Base-by-base conservation (phyloP, 129 eudicot species). In the Flaveria trinervia region DNA sequence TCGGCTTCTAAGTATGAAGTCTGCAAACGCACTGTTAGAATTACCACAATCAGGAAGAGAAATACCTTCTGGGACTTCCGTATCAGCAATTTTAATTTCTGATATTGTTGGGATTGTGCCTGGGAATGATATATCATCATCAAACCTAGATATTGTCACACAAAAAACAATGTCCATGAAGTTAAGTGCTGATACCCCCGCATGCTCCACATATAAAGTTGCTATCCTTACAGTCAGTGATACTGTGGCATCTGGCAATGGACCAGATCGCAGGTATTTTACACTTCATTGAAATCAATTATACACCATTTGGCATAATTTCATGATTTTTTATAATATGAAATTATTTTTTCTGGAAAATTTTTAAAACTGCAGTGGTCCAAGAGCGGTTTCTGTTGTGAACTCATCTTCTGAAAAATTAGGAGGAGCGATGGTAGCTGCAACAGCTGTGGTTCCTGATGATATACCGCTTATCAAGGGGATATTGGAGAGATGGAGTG, bases 201-300 rank as follows among this genome's bases (percentile, higher is more conserved):
- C 70, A 72, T 82, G 54, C 71, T 71, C 83, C 65, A 82, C 71
- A 23, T 83, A 70, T 62, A 84, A 84, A 85, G 98, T 93, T 69
- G 98, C 95, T 56, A 80, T 93, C 75, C 89, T 93, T 30, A 93
- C 98, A 15, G 98, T 93, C 48, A 93, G 98, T 59, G 98, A 93
- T 79, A 90, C 98, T 13, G 97, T 93, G 74, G 88, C 98, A 78
- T 78, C 88, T 77, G 97, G 96, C 54, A 73, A 76, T 46, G 98
- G 97, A 62, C 98, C 98, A 18, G 98, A 93, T 71, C 76, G 98
- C 14, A 93, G 98, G 97, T 93, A 83, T 28, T 65, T 50, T 55
- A 23, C 50, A 39, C 75, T 43, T 43, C 18, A 3, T 6, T 30
- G 14, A 33, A 72, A 6, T 57, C 45, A 25, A 17, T 36, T 30